These are phyloP conservation scores for Beta corolliflora DNA, from an alignment of 179 eudicot species.

Conservation along the genomic window DNA sequence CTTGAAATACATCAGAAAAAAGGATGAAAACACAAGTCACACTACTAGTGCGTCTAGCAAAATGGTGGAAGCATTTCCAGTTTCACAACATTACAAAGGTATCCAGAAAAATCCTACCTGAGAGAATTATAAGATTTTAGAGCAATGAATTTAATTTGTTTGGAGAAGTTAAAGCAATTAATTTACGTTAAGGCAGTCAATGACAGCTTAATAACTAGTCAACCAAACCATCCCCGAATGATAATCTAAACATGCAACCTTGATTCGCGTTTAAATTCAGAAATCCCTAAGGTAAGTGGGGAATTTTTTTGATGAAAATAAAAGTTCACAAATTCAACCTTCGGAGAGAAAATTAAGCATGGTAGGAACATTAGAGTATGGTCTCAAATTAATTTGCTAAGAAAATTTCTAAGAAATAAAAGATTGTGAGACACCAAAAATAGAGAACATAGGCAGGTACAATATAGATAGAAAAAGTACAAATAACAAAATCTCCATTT, in stretches of 20 bases:
- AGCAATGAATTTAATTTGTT: no score
- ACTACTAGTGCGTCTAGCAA: background rate
- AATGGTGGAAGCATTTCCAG: background rate
- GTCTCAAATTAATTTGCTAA: background rate
- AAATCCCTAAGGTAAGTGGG: background rate
- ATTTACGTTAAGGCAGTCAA: background rate
- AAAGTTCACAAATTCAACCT: background rate
- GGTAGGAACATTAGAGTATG: background rate
- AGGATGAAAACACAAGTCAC: background rate
- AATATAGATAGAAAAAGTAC: background rate
- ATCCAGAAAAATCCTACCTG: background rate
- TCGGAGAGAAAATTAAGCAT: background rate
- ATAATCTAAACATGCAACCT: background rate
- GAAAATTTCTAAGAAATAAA: background rate
- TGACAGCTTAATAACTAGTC: background rate
- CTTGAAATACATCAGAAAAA: background rate
- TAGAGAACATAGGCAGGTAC: background rate
- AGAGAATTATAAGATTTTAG: background rate
- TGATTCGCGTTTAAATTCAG: background rate
- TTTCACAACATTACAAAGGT: background rate
- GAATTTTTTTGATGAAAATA: background rate
- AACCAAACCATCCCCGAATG: background rate
- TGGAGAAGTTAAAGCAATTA: no score
- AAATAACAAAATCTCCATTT: background rate
- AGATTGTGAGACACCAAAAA: background rate